A percentile compares a stretch with the other conserved stretches of the same genome.
Conservation (phyloP, 2,329 filamentous ascomycete species). For the Aspergillus novoparasiticus region DNA sequence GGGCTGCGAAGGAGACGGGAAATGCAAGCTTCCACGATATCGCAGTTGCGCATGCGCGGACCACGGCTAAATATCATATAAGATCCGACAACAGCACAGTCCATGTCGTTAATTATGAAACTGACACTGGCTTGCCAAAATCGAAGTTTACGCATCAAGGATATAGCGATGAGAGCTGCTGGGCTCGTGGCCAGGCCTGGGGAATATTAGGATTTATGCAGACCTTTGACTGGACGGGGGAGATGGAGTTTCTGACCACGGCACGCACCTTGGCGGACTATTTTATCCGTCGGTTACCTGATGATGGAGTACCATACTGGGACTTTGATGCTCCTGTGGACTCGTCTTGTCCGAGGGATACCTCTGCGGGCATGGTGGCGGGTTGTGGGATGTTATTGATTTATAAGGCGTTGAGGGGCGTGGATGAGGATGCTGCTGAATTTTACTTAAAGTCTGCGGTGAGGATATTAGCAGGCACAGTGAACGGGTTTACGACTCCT, state of each 20-base stretch:
- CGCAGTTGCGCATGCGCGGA: conserved; percentile 41
- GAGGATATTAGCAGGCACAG: conserved; percentile 11
- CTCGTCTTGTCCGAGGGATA: conserved; percentile 31
- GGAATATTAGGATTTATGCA: conserved; percentile 40
- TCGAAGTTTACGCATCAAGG: conserved; percentile 30
- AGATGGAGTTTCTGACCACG: conserved; percentile 36
- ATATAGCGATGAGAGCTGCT: conserved; percentile 26
- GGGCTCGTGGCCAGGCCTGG: conserved; percentile 31
- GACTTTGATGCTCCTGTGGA: conserved; percentile 54
- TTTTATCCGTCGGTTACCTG: conserved; percentile 47
- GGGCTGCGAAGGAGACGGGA: conserved; percentile 36
- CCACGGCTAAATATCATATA: conserved; percentile 44
- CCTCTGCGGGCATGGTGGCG: conserved; percentile 46
- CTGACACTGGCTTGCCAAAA: conserved; percentile 40
- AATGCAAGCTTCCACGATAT: conserved; percentile 23
- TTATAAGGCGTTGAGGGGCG: conserved; percentile 30
- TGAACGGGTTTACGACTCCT: conserved; percentile 14
- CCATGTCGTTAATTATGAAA: conserved; percentile 44
- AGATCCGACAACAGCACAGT: conserved; percentile 30
- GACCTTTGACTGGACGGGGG: conserved; percentile 41
- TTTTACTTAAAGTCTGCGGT: conserved; percentile 12
- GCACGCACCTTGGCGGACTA: conserved; percentile 50
- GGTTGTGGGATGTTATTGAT: conserved; percentile 47
- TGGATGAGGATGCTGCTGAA: not conserved
- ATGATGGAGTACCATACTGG: conserved; percentile 50